Conservation (phyloP, 2,329 filamentous ascomycete genomes). For the Xylariaceae sp. region DNA sequence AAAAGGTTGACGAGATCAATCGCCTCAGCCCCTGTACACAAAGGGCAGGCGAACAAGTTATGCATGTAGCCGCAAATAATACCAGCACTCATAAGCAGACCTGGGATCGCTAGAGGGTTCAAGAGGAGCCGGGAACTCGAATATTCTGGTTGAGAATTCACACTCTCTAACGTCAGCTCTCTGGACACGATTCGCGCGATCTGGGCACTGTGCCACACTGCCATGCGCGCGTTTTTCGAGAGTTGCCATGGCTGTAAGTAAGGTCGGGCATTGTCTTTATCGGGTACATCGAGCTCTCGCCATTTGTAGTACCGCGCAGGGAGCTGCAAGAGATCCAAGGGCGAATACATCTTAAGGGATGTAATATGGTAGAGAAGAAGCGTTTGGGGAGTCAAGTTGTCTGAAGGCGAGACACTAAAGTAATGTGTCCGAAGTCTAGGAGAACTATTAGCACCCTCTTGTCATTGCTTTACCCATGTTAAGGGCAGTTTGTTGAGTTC, state of each 20-base stretch:
- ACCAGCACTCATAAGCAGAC: conserved; percentile 21
- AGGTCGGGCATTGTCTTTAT: conserved; percentile 7
- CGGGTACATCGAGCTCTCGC: background rate
- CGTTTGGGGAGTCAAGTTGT: conserved; percentile 11
- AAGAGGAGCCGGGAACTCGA: conserved; percentile 9
- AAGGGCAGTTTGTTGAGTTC: background rate
- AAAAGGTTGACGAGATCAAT: conserved; percentile 17
- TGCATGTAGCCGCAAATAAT: conserved; percentile 19
- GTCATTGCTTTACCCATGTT: background rate
- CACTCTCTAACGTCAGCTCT: conserved; percentile 11
- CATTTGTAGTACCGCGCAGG: conserved; percentile 20
- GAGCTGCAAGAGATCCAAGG: conserved; percentile 18
- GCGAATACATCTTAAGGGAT: conserved; percentile 18
- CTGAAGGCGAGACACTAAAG: background rate
- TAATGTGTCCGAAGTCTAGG: conserved; percentile 8
- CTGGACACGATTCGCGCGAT: conserved; percentile 19
- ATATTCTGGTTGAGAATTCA: no score
- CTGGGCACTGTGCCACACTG: conserved; percentile 23
- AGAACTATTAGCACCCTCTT: no score
- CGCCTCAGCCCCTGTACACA: conserved; percentile 3
- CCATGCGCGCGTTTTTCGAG: conserved; percentile 15
- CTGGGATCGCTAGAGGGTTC: conserved; percentile 22
- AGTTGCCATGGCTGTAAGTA: conserved; percentile 18
- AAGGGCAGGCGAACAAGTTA: conserved; percentile 11
- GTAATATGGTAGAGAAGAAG: conserved; percentile 21